phyloP scores from a whole-genome alignment of 176 grass and related monocot genomes.

The Eleusine indica region DNA sequence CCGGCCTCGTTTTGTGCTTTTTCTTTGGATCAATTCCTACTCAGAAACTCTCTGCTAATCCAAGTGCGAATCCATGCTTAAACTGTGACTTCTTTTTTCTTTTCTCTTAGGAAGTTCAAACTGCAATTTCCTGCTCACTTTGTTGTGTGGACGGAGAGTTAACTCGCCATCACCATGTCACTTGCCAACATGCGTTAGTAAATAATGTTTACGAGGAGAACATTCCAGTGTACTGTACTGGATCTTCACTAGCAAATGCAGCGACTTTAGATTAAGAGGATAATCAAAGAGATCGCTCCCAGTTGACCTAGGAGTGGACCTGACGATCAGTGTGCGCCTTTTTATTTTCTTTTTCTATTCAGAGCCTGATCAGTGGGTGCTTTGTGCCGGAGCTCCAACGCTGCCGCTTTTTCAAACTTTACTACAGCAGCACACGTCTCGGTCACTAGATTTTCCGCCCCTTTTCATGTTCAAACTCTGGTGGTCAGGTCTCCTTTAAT shows the following conservation, averaged over 20 bases:
- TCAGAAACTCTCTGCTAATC: neutral
- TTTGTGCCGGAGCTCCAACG: neutral
- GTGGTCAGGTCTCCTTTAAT: neutral
- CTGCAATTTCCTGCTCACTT: neutral
- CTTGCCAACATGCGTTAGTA: neutral
- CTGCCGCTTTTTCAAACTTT: neutral
- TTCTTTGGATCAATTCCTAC: neutral
- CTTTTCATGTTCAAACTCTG: conserved; percentile 17
- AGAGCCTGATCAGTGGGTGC: neutral
- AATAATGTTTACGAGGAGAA: conserved; percentile 7
- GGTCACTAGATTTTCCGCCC: neutral
- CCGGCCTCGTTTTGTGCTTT: neutral
- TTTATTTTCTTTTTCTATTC: neutral
- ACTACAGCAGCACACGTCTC: neutral
- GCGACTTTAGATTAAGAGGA: neutral
- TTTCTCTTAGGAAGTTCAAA: neutral
- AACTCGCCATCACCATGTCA: neutral
- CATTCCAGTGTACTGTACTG: neutral
- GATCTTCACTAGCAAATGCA: conserved; percentile 8
- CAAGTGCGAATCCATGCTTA: neutral
- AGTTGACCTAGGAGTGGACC: conserved; percentile 31
- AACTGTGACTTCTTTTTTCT: neutral
- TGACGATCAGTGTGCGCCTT: neutral
- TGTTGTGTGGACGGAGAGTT: neutral
- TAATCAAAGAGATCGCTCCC: neutral